Evolutionary conservation across 148 eudicot genomes (phyloP).

Genomic region (Nepenthes mirabilis): DNA sequence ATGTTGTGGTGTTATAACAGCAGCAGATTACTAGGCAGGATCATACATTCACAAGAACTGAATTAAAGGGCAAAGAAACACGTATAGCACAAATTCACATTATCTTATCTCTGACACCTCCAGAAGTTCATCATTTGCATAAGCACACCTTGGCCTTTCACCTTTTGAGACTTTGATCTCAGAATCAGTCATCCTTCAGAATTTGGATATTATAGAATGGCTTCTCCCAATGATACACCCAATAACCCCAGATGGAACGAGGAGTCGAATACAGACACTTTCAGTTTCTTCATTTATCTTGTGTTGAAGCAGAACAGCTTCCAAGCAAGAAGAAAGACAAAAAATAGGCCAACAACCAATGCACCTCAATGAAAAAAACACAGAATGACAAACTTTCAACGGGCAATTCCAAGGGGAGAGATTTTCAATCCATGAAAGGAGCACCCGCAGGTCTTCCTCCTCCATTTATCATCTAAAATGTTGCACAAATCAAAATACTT

Average conservation of each 20-base stretch:
- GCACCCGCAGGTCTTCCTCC: slow-evolving; percentile 11
- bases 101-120: slow-evolving; percentile 31
- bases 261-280: slow-evolving; percentile 41
- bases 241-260: slow-evolving; percentile 67
- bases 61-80: too few species aligned
- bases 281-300: slow-evolving; percentile 87
- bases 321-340: slow-evolving; percentile 12
- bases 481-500: too few species aligned
- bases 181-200: slow-evolving; percentile 67
- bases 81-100: too few species aligned
- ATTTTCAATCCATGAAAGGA: too few species aligned
- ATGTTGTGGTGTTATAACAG: too few species aligned
- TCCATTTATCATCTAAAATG: not conserved
- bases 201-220: slow-evolving; percentile 83
- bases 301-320: slow-evolving; percentile 90
- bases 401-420: slow-evolving; percentile 2
- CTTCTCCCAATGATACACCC: slow-evolving; percentile 86
- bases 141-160: slow-evolving; percentile 53
- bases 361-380: slow-evolving; percentile 47
- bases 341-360: slow-evolving; percentile 6
- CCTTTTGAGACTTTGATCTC: slow-evolving; percentile 70
- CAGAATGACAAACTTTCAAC: slow-evolving; percentile 16
- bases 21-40: too few species aligned
- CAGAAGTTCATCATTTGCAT: slow-evolving; percentile 52
- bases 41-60: too few species aligned